Evolutionary conservation across 2,329 filamentous ascomycete species (phyloP).

Genomic region (Stenocarpella maydis): DNA sequence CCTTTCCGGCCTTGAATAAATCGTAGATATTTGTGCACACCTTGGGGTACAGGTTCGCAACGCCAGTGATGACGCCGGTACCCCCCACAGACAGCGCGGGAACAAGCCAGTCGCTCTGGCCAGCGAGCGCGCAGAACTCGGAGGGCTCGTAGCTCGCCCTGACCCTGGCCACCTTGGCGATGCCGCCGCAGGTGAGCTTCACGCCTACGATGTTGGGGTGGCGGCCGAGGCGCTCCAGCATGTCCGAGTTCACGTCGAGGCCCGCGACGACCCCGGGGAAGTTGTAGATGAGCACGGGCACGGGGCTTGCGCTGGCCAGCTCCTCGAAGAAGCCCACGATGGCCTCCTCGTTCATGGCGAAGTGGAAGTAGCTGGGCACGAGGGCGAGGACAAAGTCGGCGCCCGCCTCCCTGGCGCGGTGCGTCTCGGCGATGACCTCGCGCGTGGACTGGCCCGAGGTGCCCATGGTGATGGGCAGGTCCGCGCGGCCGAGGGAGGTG

Average conservation of each 20-base stretch:
- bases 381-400: conserved; percentile 74
- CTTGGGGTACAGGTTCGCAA: conserved; percentile 67
- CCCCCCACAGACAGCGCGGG: conserved; percentile 64
- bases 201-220: conserved; percentile 74
- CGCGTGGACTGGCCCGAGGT: conserved; percentile 72
- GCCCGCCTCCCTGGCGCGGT: conserved; percentile 67
- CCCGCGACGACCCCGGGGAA: conserved; percentile 74
- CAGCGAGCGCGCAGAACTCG: conserved; percentile 72
- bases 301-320: conserved; percentile 64
- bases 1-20: conserved; percentile 55
- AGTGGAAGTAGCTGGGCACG: conserved; percentile 76
- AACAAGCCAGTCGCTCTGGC: conserved; percentile 75
- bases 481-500: conserved; percentile 60
- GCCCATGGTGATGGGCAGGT: conserved; percentile 72
- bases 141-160: conserved; percentile 53
- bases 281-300: conserved; percentile 77
- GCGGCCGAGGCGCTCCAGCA: conserved; percentile 63
- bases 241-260: conserved; percentile 72
- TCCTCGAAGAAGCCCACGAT: conserved; percentile 71
- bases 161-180: conserved; percentile 73
- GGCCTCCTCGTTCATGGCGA: conserved; percentile 66
- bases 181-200: conserved; percentile 76
- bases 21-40: conserved; percentile 57
- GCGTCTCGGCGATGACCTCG: conserved; percentile 71
- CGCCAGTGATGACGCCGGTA: conserved; percentile 65